These are phyloP conservation scores for Globisporangium camurandrum DNA, from an alignment of 352 stramenopile species.

Conservation along the genomic window DNA sequence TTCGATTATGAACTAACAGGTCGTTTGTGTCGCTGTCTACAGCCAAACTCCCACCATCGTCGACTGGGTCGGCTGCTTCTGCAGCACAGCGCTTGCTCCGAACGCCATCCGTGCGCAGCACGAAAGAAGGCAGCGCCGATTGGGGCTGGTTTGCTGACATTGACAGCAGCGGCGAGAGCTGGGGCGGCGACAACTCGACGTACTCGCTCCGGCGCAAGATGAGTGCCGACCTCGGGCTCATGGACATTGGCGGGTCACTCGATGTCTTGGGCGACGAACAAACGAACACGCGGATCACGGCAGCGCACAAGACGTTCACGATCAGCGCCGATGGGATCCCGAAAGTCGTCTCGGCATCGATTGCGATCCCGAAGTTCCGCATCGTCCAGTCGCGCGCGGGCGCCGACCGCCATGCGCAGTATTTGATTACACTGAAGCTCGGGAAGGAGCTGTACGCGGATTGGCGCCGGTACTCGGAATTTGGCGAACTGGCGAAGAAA, in stretches of 20 bases:
- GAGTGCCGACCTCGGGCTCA: constrained; percentile 63
- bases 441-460: constrained; percentile 83
- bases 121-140: constrained; percentile 73
- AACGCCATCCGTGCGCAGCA: constrained; percentile 14
- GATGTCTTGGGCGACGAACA: constrained; percentile 81
- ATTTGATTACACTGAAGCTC: constrained; percentile 83
- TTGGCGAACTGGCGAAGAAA: constrained; percentile 79
- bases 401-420: constrained; percentile 78
- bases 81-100: constrained; percentile 15
- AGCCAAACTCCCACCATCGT: constrained; percentile 39
- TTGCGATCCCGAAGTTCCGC: constrained; percentile 85
- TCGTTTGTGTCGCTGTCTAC: constrained; percentile 8
- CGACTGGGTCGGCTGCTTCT: constrained; percentile 44
- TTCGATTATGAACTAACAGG: constrained; percentile 14
- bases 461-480: constrained; percentile 85
- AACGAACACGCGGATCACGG: constrained; percentile 74
- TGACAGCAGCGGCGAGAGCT: constrained; percentile 80
- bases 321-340: constrained; percentile 64
- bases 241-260: constrained; percentile 48
- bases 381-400: constrained; percentile 80
- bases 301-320: constrained; percentile 82
- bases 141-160: constrained; percentile 88
- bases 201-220: constrained; percentile 53
- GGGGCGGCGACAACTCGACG: constrained; percentile 59
- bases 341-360: constrained; percentile 69